Base-by-base conservation (phyloP, 345 rosid genomes). In the Noccaea caerulescens region DNA sequence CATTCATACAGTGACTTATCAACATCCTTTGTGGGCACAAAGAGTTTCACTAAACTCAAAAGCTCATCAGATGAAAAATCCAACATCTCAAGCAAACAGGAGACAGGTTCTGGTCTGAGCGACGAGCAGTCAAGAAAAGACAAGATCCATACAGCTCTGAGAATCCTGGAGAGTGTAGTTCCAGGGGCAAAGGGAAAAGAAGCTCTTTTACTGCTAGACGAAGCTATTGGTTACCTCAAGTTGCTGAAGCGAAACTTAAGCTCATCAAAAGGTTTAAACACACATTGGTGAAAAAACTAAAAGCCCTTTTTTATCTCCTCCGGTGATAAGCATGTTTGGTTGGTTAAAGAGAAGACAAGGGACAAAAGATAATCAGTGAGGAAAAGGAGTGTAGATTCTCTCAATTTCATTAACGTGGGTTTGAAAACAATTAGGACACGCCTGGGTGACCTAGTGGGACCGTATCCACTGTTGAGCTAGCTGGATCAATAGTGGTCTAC, bases 161-260 rank as follows among this genome's bases (percentile, higher is more conserved):
- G 81, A 59, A 77, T 85, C 67, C 81, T 91, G 0, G 91, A 81
- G 83, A 81, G 75, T 51, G 73, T 91, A 30, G 80, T 91, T 62
- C 92, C 92, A 0, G 82, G 84, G 34, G 84, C 82, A 13, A 80
- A 87, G 71, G 89, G 88, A 10, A 88, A 86, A 80, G 86, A 86
- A 69, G 84, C 95, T 23, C 36, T 85, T 37, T 53, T 68, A 50
- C 76, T 87, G 62, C 78, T 91, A 20, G 95, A 88, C 51, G 85
- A 91, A 75, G 92, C 95, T 44, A 84, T 88, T 69, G 76, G 78
- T 49, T 88, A 88, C 79, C 77, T 91, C 76, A 83, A 83, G 80
- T 73, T 76, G 13, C 73, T 91, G 74, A 88, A 85, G 82, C 74
- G 65, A 25, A 77, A 84, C 67, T 85, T 83, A 14, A 58, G 42